Evolutionary conservation across 495 filamentous ascomycete species (phyloP).

Genomic region (Penicillium cinerascens): DNA sequence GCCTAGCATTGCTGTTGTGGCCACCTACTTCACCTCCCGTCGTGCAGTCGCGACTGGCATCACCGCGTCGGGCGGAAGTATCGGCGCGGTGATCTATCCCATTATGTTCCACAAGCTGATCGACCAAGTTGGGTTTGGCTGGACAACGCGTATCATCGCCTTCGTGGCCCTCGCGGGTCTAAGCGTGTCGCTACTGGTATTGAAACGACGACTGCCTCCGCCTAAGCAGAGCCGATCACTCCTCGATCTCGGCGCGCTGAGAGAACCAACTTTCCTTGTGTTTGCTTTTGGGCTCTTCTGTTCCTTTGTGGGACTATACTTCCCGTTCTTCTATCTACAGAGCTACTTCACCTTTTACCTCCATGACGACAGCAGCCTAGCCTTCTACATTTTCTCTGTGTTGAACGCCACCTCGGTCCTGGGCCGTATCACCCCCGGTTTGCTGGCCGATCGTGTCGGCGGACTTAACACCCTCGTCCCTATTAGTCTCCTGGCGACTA

Average conservation of each 20-base stretch:
- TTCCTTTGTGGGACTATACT: constrained; percentile 36
- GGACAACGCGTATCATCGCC: constrained; percentile 51
- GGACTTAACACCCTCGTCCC: constrained; percentile 32
- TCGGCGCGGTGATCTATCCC: constrained; percentile 50
- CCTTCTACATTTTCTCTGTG: constrained; percentile 46
- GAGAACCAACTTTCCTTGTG: constrained; percentile 32
- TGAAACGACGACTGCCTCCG: constrained; percentile 24
- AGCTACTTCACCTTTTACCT: constrained; percentile 21
- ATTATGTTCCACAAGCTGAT: constrained; percentile 51
- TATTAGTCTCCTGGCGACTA: constrained; percentile 22
- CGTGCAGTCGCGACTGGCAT: constrained; percentile 47
- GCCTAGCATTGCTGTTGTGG: constrained; percentile 39
- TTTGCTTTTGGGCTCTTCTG: constrained; percentile 28
- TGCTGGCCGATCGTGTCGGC: constrained; percentile 39
- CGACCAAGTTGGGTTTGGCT: constrained; percentile 47
- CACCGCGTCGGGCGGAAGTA: constrained; percentile 37
- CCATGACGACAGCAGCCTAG: constrained; percentile 18
- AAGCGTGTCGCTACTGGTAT: constrained; percentile 32
- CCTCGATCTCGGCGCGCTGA: constrained; percentile 34
- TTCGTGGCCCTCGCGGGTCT: constrained; percentile 48
- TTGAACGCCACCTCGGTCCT: constrained; percentile 45
- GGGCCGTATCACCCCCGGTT: constrained; percentile 41
- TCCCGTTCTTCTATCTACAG: constrained; percentile 43
- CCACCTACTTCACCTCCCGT: constrained; percentile 40
- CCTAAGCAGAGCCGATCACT: constrained; percentile 15